Evolutionary conservation across 306 rosid species (phyloP).

Genomic region (Carpinus viminea): DNA sequence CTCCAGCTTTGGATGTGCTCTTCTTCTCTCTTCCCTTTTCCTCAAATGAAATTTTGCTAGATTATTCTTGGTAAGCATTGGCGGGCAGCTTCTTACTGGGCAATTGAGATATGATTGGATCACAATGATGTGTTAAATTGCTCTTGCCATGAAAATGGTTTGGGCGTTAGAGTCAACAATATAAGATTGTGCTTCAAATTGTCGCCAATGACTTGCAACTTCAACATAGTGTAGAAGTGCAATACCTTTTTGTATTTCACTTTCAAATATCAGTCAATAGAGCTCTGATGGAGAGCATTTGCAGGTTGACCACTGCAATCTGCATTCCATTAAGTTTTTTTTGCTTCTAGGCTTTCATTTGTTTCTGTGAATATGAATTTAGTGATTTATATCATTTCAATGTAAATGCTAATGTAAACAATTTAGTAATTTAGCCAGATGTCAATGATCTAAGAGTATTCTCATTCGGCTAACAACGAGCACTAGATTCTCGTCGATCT

Average conservation of each 20-base stretch:
- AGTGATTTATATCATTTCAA: background rate
- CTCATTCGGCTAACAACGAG: no score
- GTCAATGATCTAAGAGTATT: no score
- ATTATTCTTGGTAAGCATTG: conserved; percentile 9
- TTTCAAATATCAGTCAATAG: background rate
- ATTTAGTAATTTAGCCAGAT: background rate
- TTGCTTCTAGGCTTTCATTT: background rate
- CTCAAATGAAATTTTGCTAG: background rate
- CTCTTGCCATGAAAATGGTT: conserved; percentile 26
- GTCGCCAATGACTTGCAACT: conserved; percentile 13
- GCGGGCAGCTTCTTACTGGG: background rate
- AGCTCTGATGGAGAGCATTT: background rate
- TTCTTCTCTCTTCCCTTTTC: background rate
- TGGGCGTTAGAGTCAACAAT: background rate
- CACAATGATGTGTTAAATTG: conserved; percentile 17
- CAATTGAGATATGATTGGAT: conserved; percentile 14
- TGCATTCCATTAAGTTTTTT: background rate
- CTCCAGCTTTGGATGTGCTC: background rate
- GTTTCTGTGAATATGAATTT: background rate
- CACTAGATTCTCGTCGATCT: no score
- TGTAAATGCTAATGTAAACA: background rate
- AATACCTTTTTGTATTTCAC: background rate
- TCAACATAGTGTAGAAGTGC: conserved; percentile 3
- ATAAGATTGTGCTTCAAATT: conserved; percentile 2
- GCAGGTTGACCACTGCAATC: background rate